phyloP scores from a whole-genome alignment of 2,329 filamentous ascomycete species.

The Claviceps digitariae region DNA sequence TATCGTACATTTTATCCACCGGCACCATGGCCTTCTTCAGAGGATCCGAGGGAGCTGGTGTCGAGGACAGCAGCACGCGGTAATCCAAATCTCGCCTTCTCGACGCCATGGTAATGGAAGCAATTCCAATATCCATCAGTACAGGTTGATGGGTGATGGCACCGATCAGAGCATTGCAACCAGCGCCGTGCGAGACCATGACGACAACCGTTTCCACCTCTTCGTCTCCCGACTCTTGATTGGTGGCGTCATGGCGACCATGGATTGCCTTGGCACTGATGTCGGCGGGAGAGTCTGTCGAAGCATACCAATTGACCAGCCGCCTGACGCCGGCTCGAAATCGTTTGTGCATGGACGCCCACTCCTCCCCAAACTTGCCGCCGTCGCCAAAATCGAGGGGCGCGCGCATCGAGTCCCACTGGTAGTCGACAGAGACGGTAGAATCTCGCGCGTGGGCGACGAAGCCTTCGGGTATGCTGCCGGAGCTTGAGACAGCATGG shows the following conservation, averaged over 20 bases:
- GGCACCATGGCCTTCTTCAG: conserved; percentile 22
- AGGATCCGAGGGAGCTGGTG: conserved; percentile 10
- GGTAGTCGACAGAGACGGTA: conserved; percentile 77
- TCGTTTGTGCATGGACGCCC: conserved; percentile 86
- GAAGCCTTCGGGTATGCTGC: conserved; percentile 76
- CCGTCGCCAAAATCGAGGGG: conserved; percentile 77
- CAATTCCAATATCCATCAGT: conserved; percentile 77
- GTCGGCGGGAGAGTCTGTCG: conserved; percentile 35
- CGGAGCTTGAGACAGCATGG: conserved; percentile 69
- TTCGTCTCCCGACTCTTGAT: conserved; percentile 28
- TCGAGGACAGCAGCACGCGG: conserved; percentile 18
- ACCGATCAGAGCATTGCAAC: conserved; percentile 89
- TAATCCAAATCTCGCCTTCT: conserved; percentile 37
- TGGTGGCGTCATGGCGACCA: conserved; percentile 10
- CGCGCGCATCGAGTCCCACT: conserved; percentile 83
- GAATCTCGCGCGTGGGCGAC: conserved; percentile 81
- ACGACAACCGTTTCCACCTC: conserved; percentile 67
- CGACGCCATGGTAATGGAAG: conserved; percentile 80
- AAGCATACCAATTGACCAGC: conserved; percentile 73
- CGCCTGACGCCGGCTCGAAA: conserved; percentile 69
- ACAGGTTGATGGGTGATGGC: conserved; percentile 86
- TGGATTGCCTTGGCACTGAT: conserved; percentile 30
- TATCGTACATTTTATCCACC: conserved; percentile 53
- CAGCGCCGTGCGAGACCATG: conserved; percentile 85
- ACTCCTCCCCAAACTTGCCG: conserved; percentile 82